Evolutionary conservation across 805 yeast species (phyloP), one percentile per base, ranked within the genome.

Genomic region (Candida pseudofarinosa): DNA sequence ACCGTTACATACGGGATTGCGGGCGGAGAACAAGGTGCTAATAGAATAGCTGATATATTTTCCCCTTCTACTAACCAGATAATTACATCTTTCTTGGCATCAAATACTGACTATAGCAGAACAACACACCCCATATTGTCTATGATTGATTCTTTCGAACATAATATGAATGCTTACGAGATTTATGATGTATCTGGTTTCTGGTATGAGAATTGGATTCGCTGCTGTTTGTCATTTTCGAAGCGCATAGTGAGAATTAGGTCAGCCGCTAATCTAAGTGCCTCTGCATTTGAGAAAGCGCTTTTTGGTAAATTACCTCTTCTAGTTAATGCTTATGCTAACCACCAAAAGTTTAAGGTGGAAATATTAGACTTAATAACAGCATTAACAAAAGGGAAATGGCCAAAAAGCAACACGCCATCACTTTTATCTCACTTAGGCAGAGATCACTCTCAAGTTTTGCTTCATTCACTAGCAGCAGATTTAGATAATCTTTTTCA

Each of bases 361-460:
- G 65, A 67, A 8, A 67, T 87, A 1, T 61, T 87, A 28, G 74
- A 73, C 33, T 56, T 88, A 31, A 60, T 88, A 14, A 76, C 83
- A 3, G 67, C 75, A 3, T 58, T 86, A 34, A 80, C 85, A 1
- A 70, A 68, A 35, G 81, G 80, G 0, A 63, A 56, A 2, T 80
- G 86, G 83, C 69, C 69, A 4, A 64, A 66, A 3, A 80, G 77
- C 19, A 40, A 49, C n/a, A 77, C 82, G 28, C 95, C 96, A 3
- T 88, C 96, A 0, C 64, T 91, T 38, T 68, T 91, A 33, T 85
- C 97, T 0, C 88, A 88, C 57, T 64, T 91, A 41, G 93, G 95
- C 3, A 69, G 75, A n/a, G 69, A 73, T 15, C 74, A 78, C 49
- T 76, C 96, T 0, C 74, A 73, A 19, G 62, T 78, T 3, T 69